Conservation (phyloP, 208 protist species). For the Leishmania lainsoni region DNA sequence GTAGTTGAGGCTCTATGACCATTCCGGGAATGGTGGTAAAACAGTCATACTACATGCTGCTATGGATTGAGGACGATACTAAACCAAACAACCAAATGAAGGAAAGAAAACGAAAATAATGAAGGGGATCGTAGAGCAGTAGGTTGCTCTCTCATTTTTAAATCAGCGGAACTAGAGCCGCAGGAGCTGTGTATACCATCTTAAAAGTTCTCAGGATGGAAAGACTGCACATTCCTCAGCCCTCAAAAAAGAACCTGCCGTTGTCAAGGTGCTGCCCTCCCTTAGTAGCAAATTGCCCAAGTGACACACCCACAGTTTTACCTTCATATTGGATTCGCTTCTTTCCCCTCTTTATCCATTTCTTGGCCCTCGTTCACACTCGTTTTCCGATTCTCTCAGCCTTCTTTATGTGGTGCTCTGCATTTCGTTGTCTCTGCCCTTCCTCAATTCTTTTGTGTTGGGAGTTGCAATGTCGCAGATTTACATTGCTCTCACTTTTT, state of each 20-base stretch:
- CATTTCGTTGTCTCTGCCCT: not conserved
- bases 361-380: not conserved
- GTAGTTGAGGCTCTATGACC: not conserved
- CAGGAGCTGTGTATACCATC: not conserved
- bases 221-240: not conserved
- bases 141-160: not conserved
- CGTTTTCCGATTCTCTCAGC: slow-evolving; percentile 9
- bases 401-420: slow-evolving; percentile 2
- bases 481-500: slow-evolving; percentile 52
- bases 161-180: not conserved
- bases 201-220: not conserved
- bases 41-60: not conserved
- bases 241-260: not conserved
- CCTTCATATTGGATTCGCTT: not conserved
- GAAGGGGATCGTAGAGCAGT: not conserved
- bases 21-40: not conserved
- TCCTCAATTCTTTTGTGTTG: not conserved
- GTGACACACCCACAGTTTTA: not conserved
- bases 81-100: not conserved
- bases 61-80: not conserved
- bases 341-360: not conserved
- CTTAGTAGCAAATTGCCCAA: not conserved
- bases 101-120: not conserved
- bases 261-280: not conserved
- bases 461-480: slow-evolving; percentile 40